These are phyloP conservation scores for Mycena pura DNA, from an alignment of 768 basidiomycete genomes.

Conservation along the genomic window DNA sequence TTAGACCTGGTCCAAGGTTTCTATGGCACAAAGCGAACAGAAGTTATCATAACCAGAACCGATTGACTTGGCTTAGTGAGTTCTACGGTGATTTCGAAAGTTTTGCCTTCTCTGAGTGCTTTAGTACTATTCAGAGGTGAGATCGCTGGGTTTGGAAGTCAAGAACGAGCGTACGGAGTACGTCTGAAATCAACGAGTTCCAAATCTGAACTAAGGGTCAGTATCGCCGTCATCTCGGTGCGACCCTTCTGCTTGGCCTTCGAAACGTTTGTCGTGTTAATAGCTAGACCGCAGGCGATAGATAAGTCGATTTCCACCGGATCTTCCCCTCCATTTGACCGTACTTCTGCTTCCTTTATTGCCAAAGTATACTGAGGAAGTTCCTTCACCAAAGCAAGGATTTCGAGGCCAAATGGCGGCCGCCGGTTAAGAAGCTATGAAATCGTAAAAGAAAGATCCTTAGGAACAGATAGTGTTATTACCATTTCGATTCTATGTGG, in stretches of 20 bases:
- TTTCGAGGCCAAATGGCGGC: slow-evolving; percentile 75
- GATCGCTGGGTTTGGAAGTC: neutral
- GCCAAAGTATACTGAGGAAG: slow-evolving; percentile 69
- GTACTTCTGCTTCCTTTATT: slow-evolving; percentile 54
- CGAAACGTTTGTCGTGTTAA: slow-evolving; percentile 32
- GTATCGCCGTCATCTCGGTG: slow-evolving; percentile 72
- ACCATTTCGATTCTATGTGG: slow-evolving; percentile 72
- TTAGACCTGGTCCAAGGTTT: slow-evolving; percentile 13
- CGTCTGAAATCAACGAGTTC: slow-evolving; percentile 81
- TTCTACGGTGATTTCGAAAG: slow-evolving; percentile 63
- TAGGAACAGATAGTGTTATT: slow-evolving; percentile 14
- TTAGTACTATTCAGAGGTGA: slow-evolving; percentile 60
- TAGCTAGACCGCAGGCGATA: slow-evolving; percentile 62
- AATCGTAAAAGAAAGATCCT: slow-evolving; percentile 8
- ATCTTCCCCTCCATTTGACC: slow-evolving; percentile 50
- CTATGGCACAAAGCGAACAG: slow-evolving; percentile 48
- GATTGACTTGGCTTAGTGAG: slow-evolving; percentile 81
- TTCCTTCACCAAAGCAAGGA: slow-evolving; percentile 64
- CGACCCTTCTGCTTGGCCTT: slow-evolving; percentile 51
- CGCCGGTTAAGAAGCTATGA: slow-evolving; percentile 76
- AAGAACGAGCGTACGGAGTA: slow-evolving; percentile 60
- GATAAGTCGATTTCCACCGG: slow-evolving; percentile 65
- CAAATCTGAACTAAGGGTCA: slow-evolving; percentile 78
- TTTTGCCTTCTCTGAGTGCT: slow-evolving; percentile 61
- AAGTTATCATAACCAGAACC: slow-evolving; percentile 62